Evolutionary conservation across 192 early-diverging fungal genomes (phyloP).

Genomic region (Obelidium mucronatum): DNA sequence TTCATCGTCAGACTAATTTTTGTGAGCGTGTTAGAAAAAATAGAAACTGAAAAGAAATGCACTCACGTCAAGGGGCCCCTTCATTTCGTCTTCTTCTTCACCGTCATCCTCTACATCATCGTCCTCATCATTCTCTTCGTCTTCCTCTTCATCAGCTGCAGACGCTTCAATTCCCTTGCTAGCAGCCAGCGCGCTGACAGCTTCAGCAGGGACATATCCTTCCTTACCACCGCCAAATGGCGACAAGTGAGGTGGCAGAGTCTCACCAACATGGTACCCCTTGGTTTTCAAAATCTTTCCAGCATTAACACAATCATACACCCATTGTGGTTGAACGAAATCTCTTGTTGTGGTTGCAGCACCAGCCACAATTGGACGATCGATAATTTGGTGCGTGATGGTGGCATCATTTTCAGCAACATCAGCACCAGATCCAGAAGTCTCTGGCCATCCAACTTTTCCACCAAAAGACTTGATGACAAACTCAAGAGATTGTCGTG

Average conservation of each 20-base stretch:
- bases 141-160: conserved; percentile 67
- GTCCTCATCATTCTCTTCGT: conserved; percentile 63
- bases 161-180: conserved; percentile 31
- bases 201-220: conserved; percentile 80
- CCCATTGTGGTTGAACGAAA: conserved; percentile 99
- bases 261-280: conserved; percentile 80
- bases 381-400: conserved; percentile 89
- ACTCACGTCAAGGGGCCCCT: conserved; percentile 33
- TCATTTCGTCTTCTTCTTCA: conserved; percentile 62
- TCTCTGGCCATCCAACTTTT: conserved; percentile 85
- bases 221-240: conserved; percentile 89
- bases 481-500: conserved; percentile 91
- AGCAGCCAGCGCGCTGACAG: conserved; percentile 14
- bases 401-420: conserved; percentile 79
- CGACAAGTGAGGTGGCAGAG: conserved; percentile 89
- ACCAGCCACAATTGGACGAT: conserved; percentile 78
- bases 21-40: not conserved
- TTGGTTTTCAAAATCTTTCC: conserved; percentile 68
- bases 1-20: conserved; percentile 43
- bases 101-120: conserved; percentile 61
- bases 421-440: conserved; percentile 80
- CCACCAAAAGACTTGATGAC: conserved; percentile 90
- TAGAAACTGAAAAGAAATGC: not conserved
- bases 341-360: conserved; percentile 50
- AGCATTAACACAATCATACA: conserved; percentile 93